Percentiles rank a stretch among this genome's conserved stretches.
These are phyloP conservation scores for Didymella glomerata DNA, from an alignment of 2,329 filamentous ascomycete species.

Conservation along the genomic window DNA sequence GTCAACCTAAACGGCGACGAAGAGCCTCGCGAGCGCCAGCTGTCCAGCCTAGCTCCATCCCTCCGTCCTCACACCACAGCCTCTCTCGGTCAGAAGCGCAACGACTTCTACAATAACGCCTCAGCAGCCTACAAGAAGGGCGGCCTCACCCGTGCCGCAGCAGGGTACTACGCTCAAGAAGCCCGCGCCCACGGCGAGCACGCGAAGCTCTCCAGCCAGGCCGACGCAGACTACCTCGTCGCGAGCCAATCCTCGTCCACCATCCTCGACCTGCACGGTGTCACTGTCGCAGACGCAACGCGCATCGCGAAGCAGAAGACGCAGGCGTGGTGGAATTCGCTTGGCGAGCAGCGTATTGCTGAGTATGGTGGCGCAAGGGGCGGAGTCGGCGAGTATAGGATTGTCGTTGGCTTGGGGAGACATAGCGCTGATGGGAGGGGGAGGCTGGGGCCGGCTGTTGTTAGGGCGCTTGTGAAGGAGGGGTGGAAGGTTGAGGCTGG, in stretches of 20 bases:
- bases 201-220: constrained; percentile 67
- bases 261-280: constrained; percentile 81
- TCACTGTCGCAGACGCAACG: constrained; percentile 81
- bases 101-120: constrained; percentile 65
- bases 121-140: constrained; percentile 68
- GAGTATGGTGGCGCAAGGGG: constrained; percentile 54
- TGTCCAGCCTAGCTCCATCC: constrained; percentile 38
- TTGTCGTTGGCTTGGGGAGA: constrained; percentile 82
- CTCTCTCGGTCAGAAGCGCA: constrained; percentile 57
- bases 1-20: constrained; percentile 50
- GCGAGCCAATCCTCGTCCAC: constrained; percentile 72
- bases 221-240: constrained; percentile 75
- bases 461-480: constrained; percentile 74
- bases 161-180: constrained; percentile 76
- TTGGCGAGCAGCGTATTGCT: constrained; percentile 70
- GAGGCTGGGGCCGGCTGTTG: constrained; percentile 81
- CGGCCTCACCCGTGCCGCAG: constrained; percentile 62
- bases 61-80: constrained; percentile 51
- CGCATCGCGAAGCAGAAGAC: constrained; percentile 76
- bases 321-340: constrained; percentile 76
- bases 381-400: constrained; percentile 66
- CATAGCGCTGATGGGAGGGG: constrained; percentile 82
- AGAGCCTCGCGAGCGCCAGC: constrained; percentile 37
- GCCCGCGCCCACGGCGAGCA: constrained; percentile 70
- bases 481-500: constrained; percentile 84